Percentiles rank a stretch among this genome's conserved stretches.
Conservation (phyloP, 169 alveolate species). For the Plasmodium blacklocki region DNA sequence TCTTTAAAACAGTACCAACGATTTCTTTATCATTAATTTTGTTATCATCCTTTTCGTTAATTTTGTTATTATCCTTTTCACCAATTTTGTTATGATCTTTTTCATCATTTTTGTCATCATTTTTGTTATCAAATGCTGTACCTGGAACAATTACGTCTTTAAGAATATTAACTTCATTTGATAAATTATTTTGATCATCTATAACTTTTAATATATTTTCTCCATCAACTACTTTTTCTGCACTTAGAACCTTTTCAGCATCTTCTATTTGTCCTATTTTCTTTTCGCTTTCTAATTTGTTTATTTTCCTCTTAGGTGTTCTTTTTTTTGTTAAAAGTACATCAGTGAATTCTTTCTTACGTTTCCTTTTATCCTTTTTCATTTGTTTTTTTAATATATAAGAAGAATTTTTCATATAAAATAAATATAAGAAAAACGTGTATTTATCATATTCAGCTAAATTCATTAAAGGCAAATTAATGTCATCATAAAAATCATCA, state of each 20-base stretch:
- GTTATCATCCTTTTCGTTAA: background rate
- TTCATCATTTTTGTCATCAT: too few species aligned
- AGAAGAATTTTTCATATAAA: conserved; percentile 54
- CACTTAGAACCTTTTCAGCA: conserved; percentile 14
- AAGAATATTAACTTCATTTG: background rate
- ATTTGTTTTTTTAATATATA: conserved; percentile 73
- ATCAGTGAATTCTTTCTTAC: conserved; percentile 67
- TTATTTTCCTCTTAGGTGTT: conserved; percentile 50
- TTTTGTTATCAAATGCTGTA: conserved; percentile 4
- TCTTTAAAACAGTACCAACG: background rate
- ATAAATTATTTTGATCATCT: conserved; percentile 7
- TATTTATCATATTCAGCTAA: conserved; percentile 61
- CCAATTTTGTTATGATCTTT: background rate
- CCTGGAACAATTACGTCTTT: background rate
- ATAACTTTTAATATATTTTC: conserved; percentile 9
- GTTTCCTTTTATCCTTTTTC: conserved; percentile 60
- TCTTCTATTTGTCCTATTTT: conserved; percentile 13
- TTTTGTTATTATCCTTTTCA: background rate
- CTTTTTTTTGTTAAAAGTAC: conserved; percentile 53
- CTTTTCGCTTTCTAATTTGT: conserved; percentile 31
- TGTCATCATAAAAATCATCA: conserved; percentile 35
- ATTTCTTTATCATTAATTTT: background rate
- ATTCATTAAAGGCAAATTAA: conserved; percentile 46
- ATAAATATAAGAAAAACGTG: conserved; percentile 69
- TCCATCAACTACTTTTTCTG: background rate